These are phyloP conservation scores for Physcomitrium patens DNA, from an alignment of 225 moss, liverwort and hornwort species.

Conservation along the genomic window DNA sequence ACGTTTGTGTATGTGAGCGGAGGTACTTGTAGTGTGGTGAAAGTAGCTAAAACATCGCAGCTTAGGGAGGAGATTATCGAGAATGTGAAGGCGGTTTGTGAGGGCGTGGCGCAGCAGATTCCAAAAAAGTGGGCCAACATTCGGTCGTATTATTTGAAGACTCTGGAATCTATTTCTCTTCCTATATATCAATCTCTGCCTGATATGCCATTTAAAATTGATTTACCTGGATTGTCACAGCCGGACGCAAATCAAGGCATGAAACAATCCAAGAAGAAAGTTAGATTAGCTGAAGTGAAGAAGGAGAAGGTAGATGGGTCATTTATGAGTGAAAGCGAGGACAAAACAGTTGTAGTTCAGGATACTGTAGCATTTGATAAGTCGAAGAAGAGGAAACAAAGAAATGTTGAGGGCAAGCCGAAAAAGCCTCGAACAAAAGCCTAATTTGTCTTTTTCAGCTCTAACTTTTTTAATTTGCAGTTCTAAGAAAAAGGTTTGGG, in stretches of 20 bases:
- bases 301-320: conserved; percentile 26
- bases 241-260: conserved; percentile 20
- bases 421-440: conserved; percentile 32
- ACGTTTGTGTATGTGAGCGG: conserved; percentile 75
- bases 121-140: conserved; percentile 84
- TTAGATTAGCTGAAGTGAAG: conserved; percentile 21
- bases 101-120: conserved; percentile 60
- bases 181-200: conserved; percentile 73
- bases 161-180: conserved; percentile 64
- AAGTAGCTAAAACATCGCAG: conserved; percentile 76
- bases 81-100: conserved; percentile 63
- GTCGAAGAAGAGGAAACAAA: conserved; percentile 37
- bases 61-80: conserved; percentile 63
- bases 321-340: conserved; percentile 11
- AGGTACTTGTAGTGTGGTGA: conserved; percentile 83
- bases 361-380: conserved; percentile 11
- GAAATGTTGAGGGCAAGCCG: conserved; percentile 34
- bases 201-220: conserved; percentile 65
- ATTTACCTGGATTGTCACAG: conserved; percentile 27
- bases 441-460: conserved; percentile 5
- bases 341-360: conserved; percentile 26
- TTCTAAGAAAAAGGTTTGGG: too few species aligned
- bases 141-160: conserved; percentile 71
- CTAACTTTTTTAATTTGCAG: conserved; percentile 24
- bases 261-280: conserved; percentile 27